phyloP scores from a whole-genome alignment of 2,329 filamentous ascomycete species.

The Blastomyces gilchristii region DNA sequence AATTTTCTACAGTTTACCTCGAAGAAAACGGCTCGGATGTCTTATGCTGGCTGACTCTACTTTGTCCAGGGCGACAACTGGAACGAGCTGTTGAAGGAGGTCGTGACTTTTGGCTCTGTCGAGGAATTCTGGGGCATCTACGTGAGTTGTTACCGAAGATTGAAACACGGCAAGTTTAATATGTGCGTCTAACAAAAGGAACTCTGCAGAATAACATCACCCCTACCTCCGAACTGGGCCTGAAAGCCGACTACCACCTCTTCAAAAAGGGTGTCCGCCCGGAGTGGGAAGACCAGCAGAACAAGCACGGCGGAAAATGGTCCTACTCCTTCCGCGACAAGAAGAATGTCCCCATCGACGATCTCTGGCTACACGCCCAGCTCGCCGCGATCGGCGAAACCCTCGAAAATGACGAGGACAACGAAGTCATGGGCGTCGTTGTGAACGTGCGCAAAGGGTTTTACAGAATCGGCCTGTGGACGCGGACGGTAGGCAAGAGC shows the following conservation, averaged over 20 bases:
- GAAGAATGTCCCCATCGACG: constrained; percentile 80
- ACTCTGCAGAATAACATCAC: constrained; percentile 85
- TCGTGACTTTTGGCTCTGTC: constrained; percentile 96
- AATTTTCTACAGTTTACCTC: constrained; percentile 20
- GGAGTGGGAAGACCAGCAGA: constrained; percentile 97
- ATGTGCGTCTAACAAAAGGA: constrained; percentile 1
- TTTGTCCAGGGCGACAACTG: constrained; percentile 76
- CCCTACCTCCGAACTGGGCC: constrained; percentile 83
- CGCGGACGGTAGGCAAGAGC: constrained; percentile 79
- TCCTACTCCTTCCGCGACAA: constrained; percentile 93
- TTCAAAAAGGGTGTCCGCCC: constrained; percentile 97
- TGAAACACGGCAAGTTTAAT: background rate
- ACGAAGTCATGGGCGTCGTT: constrained; percentile 97
- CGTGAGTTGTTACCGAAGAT: constrained; percentile 48
- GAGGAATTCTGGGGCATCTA: constrained; percentile 99
- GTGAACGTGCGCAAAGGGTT: constrained; percentile 98
- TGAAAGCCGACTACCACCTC: constrained; percentile 98
- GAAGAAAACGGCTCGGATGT: background rate
- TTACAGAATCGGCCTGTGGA: constrained; percentile 97
- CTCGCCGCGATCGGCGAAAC: constrained; percentile 95
- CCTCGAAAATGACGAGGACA: constrained; percentile 82
- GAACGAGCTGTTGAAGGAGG: constrained; percentile 95
- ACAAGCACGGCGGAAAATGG: constrained; percentile 99
- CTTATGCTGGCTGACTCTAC: constrained; percentile 9
- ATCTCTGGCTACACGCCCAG: constrained; percentile 95